phyloP scores from a whole-genome alignment of 2,329 filamentous ascomycete genomes.

The Sordariomycetes sp. region DNA sequence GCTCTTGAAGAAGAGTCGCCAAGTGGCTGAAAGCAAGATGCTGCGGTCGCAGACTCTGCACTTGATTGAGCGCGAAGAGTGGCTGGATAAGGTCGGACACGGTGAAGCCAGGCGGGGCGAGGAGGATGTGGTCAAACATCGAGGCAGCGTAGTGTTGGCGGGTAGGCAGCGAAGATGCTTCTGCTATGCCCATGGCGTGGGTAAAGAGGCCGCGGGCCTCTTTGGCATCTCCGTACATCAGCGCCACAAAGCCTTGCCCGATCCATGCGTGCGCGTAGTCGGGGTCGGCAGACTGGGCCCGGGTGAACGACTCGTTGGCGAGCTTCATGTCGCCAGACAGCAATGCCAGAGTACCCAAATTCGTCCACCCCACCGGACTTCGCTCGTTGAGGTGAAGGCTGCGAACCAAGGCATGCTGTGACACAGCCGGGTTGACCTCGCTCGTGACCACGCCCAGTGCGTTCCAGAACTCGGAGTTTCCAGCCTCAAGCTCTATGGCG shows the following conservation, averaged over 20 bases:
- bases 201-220: slow-evolving; percentile 83
- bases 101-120: slow-evolving; percentile 38
- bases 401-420: slow-evolving; percentile 87
- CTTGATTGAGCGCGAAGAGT: slow-evolving; percentile 78
- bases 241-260: slow-evolving; percentile 79
- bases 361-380: slow-evolving; percentile 80
- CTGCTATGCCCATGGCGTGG: slow-evolving; percentile 88
- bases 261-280: slow-evolving; percentile 92
- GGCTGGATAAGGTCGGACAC: slow-evolving; percentile 69
- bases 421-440: slow-evolving; percentile 72
- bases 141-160: slow-evolving; percentile 74
- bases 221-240: slow-evolving; percentile 61
- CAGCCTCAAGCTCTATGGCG: slow-evolving; percentile 88
- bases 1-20: slow-evolving; percentile 70
- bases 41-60: slow-evolving; percentile 60
- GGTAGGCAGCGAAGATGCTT: slow-evolving; percentile 62
- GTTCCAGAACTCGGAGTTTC: slow-evolving; percentile 96
- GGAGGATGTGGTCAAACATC: slow-evolving; percentile 71
- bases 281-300: slow-evolving; percentile 88
- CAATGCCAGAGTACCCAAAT: slow-evolving; percentile 78
- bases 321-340: slow-evolving; percentile 74
- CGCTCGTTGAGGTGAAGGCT: slow-evolving; percentile 89
- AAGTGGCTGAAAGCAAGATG: slow-evolving; percentile 71
- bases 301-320: slow-evolving; percentile 83
- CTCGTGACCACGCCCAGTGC: slow-evolving; percentile 86